Evolutionary conservation across 805 yeast genomes (phyloP), one percentile per base, ranked within the genome.

Genomic region (Schwanniomyces sp.): DNA sequence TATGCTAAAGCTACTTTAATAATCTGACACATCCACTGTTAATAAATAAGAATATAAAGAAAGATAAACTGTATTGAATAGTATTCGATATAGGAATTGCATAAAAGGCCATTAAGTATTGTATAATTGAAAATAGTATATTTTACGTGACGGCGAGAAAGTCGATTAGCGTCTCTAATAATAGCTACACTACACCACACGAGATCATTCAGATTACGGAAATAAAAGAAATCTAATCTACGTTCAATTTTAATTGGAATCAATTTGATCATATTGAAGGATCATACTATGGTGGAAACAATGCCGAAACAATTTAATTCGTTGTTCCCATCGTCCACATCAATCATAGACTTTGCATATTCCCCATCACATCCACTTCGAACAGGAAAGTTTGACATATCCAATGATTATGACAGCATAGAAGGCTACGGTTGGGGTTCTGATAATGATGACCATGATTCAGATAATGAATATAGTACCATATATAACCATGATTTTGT

Each of bases 301-400:
- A 16, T 32, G 26, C 8, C 40, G 9, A 37, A 39, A 25, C 24
- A 18, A 18, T 45, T 45, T 24, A 25, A 16, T 14, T 45, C 48
- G 14, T 40, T 53, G 40, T 53, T 55, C 38, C 65, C 62, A 6
- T 46, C 55, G 17, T 52, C 54, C 40, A 67, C 74, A 14, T 76
- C 82, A 0, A 81, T 89, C 16, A 82, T 84, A 52, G 98, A 92
- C 66, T 92, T 81, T 71, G 98, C 91, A 24, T 91, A 92, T 59
- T 81, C 81, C 5, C 75, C 71, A 12, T 66, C 75, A 26, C 84
- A 88, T 52, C 91, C 94, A 1, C 69, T 88, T 43, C 86, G 88
- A 64, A 80, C 79, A 52, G 96, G 95, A 26, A 51, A 57, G 27
- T 59, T 48, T 42, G 26, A 18, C n/a, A 41, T 26, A 28, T 29